Conservation (phyloP, 768 basidiomycete species). For the Artomyces pyxidatus region DNA sequence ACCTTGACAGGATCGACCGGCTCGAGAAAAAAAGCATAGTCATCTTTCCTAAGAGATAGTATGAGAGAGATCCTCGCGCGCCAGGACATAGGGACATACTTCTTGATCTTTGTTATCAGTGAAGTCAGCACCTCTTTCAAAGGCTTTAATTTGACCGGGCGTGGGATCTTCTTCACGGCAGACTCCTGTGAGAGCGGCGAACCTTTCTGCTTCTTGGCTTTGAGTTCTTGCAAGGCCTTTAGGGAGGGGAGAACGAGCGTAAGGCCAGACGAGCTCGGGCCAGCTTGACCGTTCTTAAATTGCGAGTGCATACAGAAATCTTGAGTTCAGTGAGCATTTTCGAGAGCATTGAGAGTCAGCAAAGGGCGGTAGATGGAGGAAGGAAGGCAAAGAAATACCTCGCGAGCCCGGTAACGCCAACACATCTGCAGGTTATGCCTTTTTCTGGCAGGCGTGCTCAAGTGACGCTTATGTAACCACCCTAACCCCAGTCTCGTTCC, state of each 20-base stretch:
- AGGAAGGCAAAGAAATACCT: too few relatives aligned
- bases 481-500: too few relatives aligned
- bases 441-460: too few relatives aligned
- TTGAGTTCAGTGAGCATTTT: too few relatives aligned
- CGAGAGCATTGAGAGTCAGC: too few relatives aligned
- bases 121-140: constrained; percentile 66
- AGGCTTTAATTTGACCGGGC: constrained; percentile 70
- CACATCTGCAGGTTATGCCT: too few relatives aligned
- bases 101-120: constrained; percentile 67
- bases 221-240: constrained; percentile 50
- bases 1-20: constrained; percentile 59
- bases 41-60: constrained; percentile 54
- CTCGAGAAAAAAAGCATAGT: constrained; percentile 73
- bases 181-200: constrained; percentile 6
- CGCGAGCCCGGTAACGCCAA: too few relatives aligned
- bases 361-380: too few relatives aligned
- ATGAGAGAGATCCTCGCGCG: neutral
- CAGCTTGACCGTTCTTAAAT: too few relatives aligned
- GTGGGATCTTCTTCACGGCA: constrained; percentile 29
- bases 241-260: constrained; percentile 64
- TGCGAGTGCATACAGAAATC: too few relatives aligned
- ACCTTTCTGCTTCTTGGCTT: constrained; percentile 39
- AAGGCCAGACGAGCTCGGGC: constrained; percentile 35
- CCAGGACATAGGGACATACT: constrained; percentile 30
- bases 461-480: too few relatives aligned